phyloP scores from a whole-genome alignment of 2,329 filamentous ascomycete genomes.

The Chaetomiaceae sp. region DNA sequence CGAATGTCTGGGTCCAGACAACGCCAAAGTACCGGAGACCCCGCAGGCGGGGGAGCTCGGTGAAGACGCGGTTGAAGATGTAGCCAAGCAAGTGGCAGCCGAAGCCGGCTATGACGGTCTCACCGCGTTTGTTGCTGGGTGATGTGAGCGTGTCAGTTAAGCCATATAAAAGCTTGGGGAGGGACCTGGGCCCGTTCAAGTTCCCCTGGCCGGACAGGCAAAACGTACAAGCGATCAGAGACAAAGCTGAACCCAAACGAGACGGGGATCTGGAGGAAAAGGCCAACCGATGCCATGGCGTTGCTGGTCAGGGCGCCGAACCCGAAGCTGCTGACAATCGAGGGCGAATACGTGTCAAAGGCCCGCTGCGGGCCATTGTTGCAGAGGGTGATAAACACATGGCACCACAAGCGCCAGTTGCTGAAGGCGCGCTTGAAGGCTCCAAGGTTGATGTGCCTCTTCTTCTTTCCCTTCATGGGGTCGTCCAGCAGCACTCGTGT shows the following conservation, averaged over 20 bases:
- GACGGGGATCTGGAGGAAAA: slow-evolving; percentile 48
- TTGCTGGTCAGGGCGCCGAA: slow-evolving; percentile 46
- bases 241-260: slow-evolving; percentile 48
- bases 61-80: slow-evolving; percentile 50
- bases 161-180: too few relatives aligned
- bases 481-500: slow-evolving; percentile 40
- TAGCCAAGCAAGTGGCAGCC: slow-evolving; percentile 46
- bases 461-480: slow-evolving; percentile 44
- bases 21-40: slow-evolving; percentile 50
- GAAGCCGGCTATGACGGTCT: slow-evolving; percentile 48
- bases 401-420: slow-evolving; percentile 49
- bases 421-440: slow-evolving; percentile 39
- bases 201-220: too few relatives aligned
- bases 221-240: slow-evolving; percentile 46
- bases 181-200: too few relatives aligned
- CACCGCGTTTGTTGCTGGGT: slow-evolving; percentile 44
- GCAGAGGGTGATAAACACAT: slow-evolving; percentile 45
- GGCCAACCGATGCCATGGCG: slow-evolving; percentile 50
- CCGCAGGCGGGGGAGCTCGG: slow-evolving; percentile 35
- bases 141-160: too few relatives aligned
- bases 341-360: slow-evolving; percentile 49
- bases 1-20: slow-evolving; percentile 51
- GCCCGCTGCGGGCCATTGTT: slow-evolving; percentile 45
- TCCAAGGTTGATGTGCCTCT: slow-evolving; percentile 39
- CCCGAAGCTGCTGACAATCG: slow-evolving; percentile 49